phyloP scores from a whole-genome alignment of 208 protist genomes.

The Wallacemonas sp. region DNA sequence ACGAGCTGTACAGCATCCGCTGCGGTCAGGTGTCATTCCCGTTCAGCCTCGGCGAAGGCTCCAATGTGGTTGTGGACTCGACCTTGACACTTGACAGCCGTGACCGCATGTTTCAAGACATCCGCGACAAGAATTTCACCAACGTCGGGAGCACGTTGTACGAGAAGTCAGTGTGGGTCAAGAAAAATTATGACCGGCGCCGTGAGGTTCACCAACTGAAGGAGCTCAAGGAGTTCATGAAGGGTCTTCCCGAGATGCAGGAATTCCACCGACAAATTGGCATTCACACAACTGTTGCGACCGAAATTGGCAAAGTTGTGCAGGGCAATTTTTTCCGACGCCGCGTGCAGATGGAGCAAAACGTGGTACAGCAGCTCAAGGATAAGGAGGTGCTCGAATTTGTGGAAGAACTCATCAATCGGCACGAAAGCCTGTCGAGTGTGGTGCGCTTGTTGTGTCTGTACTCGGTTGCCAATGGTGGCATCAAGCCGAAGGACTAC shows the following conservation, averaged over 20 bases:
- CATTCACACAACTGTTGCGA: slow-evolving; percentile 81
- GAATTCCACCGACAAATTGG: slow-evolving; percentile 79
- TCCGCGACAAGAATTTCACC: slow-evolving; percentile 81
- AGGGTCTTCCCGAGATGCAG: slow-evolving; percentile 82
- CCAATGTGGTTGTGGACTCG: slow-evolving; percentile 18
- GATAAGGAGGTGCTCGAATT: slow-evolving; percentile 75
- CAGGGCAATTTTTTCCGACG: slow-evolving; percentile 66
- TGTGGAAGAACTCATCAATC: slow-evolving; percentile 83
- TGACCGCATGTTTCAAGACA: slow-evolving; percentile 79
- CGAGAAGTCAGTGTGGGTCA: slow-evolving; percentile 83
- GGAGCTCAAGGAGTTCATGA: slow-evolving; percentile 90
- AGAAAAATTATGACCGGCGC: slow-evolving; percentile 84
- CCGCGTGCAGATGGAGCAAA: slow-evolving; percentile 74
- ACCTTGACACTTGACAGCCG: slow-evolving; percentile 40
- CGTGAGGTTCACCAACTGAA: slow-evolving; percentile 85
- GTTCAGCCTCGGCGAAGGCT: slow-evolving; percentile 66
- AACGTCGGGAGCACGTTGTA: slow-evolving; percentile 76
- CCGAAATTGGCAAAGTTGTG: slow-evolving; percentile 71
- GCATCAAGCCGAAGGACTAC: slow-evolving; percentile 70
- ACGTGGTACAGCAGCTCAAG: slow-evolving; percentile 71
- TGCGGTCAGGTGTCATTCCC: slow-evolving; percentile 59
- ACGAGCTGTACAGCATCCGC: slow-evolving; percentile 80
- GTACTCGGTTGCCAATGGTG: slow-evolving; percentile 82
- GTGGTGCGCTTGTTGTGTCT: slow-evolving; percentile 82
- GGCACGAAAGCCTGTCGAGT: slow-evolving; percentile 47